Evolutionary conservation across 2,329 filamentous ascomycete genomes (phyloP), one percentile per base, ranked within the genome.

Genomic region (Colletotrichum sp.): DNA sequence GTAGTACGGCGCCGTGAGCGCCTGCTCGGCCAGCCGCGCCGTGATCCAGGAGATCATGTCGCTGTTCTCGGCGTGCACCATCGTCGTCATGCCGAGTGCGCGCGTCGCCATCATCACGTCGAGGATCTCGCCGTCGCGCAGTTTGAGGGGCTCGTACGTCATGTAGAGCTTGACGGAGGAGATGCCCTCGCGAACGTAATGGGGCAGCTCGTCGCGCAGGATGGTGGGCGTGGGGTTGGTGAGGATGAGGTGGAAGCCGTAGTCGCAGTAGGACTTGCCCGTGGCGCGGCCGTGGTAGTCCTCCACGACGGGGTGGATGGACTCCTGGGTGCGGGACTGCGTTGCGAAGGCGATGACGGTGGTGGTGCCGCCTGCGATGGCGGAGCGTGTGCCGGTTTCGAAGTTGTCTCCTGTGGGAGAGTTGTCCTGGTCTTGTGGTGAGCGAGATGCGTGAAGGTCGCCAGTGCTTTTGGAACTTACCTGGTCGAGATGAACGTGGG

Each of bases 331-430:
- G n/a, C 87, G 87, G 52, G 85, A 82, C 79, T 92, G 90, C 6
- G 87, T 86, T 1, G 90, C 91, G 80, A 93, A 92, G 0, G 90
- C 85, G 9, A 92, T 82, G 16, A 92, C 84, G 0, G 91, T 92
- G 0, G 91, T 93, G 6, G 87, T 92, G 28, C 90, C 90, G 11
- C 91, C 90, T 4, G 89, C 90, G 69, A 92, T 86, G 6, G 90
- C 91, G 27, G 86, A 89, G 11, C 90, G 85, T 0, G 89, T 88
- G 0, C 90, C 90, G 0, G 82, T 82, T 72, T 85, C 83, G 75
- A 79, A 86, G 22, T 78, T 83, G 78, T 86, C 85, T 16, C 71
- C 72, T 2, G 72, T 72, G 6, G 72, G 68, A 1, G 72, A 75
- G 30, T 75, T 75, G 36, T 72, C 72, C 68, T 74, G 22, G 7